Base-by-base conservation (phyloP, 495 filamentous ascomycete genomes). In the Penicillium macrosclerotiorum region DNA sequence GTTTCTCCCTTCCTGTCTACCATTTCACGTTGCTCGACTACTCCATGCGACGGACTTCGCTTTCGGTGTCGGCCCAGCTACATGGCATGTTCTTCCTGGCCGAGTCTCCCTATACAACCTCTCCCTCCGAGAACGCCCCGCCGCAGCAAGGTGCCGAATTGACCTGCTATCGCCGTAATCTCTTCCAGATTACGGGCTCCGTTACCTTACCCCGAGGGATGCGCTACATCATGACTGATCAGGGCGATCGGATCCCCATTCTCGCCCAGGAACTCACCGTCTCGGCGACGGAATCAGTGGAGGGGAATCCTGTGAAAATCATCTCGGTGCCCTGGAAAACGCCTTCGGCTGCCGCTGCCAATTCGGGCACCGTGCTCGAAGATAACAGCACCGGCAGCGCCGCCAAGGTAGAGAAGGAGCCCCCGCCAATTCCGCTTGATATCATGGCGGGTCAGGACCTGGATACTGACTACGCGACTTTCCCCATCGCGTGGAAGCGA, bases 1-100 rank as follows among this genome's bases (percentile, higher is more conserved):
- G 85, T 66, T 95, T 96, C 65, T 84, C 83, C 0, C 63, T 82
- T 3, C 87, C 83, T 1, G 73, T 76, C 12, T 81, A 84, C 49
- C 81, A 82, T 51, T 88, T 84, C 33, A 80, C 79, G 2, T 68
- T 89, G 8, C 72, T 90, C 25, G 85, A 89, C 54, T 86, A 80
- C 71, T 75, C 79, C 49, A 73, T 80, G 63, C 75, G 80, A 40
- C 64, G 79, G 57, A 69, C 75, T 5, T 73, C 72, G 5, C 61
- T 89, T 17, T 76, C 78, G 24, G 81, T 95, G 60, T 80, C 84
- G 7, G 89, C 89, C 32, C 90, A 94, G 64, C 69, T 96, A 23
- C 88, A 93, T 59, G 90, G 90, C 70, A 95, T 94, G 89, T 96
- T 96, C 71, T 95, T 93, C 57, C 79, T 96, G 5, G 90, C 90